Evolutionary conservation across 352 stramenopile species (phyloP).

Genomic region (Peronospora destructor): DNA sequence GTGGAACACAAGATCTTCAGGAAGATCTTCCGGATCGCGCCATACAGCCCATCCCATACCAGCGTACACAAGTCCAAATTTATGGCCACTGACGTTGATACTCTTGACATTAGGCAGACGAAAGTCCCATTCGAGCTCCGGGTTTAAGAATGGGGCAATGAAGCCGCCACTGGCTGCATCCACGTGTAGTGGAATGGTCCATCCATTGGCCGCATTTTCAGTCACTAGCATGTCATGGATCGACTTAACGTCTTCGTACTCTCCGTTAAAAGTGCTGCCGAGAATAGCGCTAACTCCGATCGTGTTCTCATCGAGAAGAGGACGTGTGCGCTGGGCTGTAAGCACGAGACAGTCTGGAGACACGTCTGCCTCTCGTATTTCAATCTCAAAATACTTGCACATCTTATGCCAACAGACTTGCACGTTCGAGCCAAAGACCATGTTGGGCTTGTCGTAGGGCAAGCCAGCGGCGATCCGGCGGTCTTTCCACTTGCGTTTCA

Average conservation of each 20-base stretch:
- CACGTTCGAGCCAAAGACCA: conserved; percentile 90
- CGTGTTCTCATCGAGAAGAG: conserved; percentile 88
- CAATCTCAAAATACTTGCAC: conserved; percentile 92
- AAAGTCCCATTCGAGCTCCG: conserved; percentile 88
- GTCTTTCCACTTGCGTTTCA: conserved; percentile 89
- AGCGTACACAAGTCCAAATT: conserved; percentile 91
- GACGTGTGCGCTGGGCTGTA: conserved; percentile 65
- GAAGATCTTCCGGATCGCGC: conserved; percentile 72
- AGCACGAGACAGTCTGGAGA: conserved; percentile 81
- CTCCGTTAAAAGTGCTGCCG: conserved; percentile 89
- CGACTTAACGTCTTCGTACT: conserved; percentile 88
- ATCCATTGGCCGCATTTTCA: conserved; percentile 81
- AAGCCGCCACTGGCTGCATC: conserved; percentile 89
- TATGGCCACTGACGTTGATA: conserved; percentile 92
- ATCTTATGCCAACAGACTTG: conserved; percentile 93
- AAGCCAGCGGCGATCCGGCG: conserved; percentile 72
- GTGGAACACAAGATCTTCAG: conserved; percentile 85
- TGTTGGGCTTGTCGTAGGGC: conserved; percentile 84
- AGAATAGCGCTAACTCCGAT: conserved; percentile 89
- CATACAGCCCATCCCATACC: conserved; percentile 90
- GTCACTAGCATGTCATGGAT: conserved; percentile 86
- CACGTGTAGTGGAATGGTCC: conserved; percentile 85
- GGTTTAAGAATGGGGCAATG: conserved; percentile 87
- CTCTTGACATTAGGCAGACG: conserved; percentile 87
- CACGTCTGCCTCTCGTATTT: conserved; percentile 84